Conservation (phyloP, 1,284 basidiomycete species). For the Somion occarium region DNA sequence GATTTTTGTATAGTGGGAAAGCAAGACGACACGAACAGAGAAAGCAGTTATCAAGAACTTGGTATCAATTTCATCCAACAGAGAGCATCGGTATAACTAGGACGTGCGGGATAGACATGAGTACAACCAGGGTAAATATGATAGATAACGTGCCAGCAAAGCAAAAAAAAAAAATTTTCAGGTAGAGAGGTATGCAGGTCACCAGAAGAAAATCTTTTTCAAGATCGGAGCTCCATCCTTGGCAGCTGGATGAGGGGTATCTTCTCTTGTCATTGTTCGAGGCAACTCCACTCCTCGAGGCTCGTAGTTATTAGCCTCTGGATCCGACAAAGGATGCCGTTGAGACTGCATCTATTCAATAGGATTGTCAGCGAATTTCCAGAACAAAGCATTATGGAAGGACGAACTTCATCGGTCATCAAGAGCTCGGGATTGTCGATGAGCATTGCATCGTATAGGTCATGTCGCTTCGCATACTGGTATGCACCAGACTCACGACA, state of each 20-base stretch:
- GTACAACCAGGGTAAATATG: slow-evolving; percentile 4
- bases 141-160: slow-evolving; percentile 2
- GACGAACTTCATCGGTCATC: slow-evolving; percentile 61
- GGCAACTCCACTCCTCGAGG: slow-evolving; percentile 11
- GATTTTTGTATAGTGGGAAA: too few relatives aligned
- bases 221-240: slow-evolving; percentile 19
- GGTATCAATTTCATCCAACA: neutral
- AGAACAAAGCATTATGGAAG: neutral
- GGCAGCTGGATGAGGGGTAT: slow-evolving; percentile 14
- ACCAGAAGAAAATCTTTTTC: slow-evolving; percentile 29
- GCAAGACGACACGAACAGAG: too few relatives aligned
- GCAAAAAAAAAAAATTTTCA: too few relatives aligned
- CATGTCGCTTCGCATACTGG: slow-evolving; percentile 33
- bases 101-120: neutral
- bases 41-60: slow-evolving; percentile 1
- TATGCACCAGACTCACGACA: slow-evolving; percentile 59
- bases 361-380: too few relatives aligned
- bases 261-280: slow-evolving; percentile 18
- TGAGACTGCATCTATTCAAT: slow-evolving; percentile 51
- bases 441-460: slow-evolving; percentile 47
- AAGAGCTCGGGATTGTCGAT: slow-evolving; percentile 35
- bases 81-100: neutral
- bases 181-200: neutral
- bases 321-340: slow-evolving; percentile 34
- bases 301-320: slow-evolving; percentile 20